Base-by-base conservation (phyloP, 345 rosid genomes). In the Aegle marmelos region DNA sequence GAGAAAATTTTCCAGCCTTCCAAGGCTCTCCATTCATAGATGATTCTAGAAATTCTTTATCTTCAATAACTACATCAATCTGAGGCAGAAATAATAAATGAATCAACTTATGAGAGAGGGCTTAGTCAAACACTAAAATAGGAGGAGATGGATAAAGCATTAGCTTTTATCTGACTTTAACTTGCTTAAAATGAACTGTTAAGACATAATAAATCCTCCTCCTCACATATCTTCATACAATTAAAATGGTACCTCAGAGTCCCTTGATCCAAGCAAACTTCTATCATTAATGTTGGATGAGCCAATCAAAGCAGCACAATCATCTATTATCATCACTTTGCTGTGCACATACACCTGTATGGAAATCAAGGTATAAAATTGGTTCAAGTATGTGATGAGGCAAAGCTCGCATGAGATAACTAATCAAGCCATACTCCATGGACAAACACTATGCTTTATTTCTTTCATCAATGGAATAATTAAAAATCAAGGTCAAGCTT, bases 231-330 rank as follows among this genome's bases (percentile, higher is more conserved):
- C 53, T 62, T 48, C 34, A 24, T 2, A 16, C 4, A 21, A 30
- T n/a, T 16, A 61, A 31, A 74, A 75, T 11, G 45, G n/a, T 90
- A 93, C 98, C 98, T 95, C 98, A 0, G 98, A 93, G 78, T 95
- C 98, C 75, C 98, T 84, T 54, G 98, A 93, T 71, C 98, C 98
- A 59, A 95, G 98, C 84, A 95, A 85, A 81, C 98, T 93, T 82
- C 98, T 81, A 62, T 95, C 98, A 7, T 95, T 95, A 21, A 95
- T 88, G 79, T 95, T 95, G 37, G 98, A 93, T 24, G 98, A 95
- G 77, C 98, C 98, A 0, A 95, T 86, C 79, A 90, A 72, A 59
- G 97, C 81, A 7, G 79, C 68, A 1, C 90, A 87, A 74, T 95
- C 98, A 68, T 95, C 98, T 70, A 95, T 76, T 76, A 95, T 92